Evolutionary conservation across 2,329 filamentous ascomycete species (phyloP).

Genomic region (Anisogramma anomala): DNA sequence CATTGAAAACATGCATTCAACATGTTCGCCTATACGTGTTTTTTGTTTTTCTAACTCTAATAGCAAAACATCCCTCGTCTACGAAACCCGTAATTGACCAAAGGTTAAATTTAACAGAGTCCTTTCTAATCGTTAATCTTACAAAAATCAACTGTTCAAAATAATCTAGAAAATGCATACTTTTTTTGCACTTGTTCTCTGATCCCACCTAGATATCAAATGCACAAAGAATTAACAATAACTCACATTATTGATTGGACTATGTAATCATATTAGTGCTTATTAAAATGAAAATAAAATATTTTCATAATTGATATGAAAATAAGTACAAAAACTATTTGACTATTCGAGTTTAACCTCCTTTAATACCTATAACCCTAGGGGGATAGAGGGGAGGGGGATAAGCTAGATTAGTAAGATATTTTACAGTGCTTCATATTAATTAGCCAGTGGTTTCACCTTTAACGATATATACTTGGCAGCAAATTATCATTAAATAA

Average conservation of each 20-base stretch:
- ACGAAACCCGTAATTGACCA: too few relatives aligned
- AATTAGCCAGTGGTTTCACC: slow-evolving; percentile 12
- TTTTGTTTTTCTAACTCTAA: too few relatives aligned
- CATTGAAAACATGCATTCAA: too few relatives aligned
- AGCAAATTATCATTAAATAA: slow-evolving; percentile 17
- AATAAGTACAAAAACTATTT: too few relatives aligned
- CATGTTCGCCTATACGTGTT: too few relatives aligned
- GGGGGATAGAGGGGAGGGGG: background rate
- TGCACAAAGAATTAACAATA: slow-evolving; percentile 13
- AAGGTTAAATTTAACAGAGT: too few relatives aligned
- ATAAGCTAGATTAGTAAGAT: slow-evolving; percentile 9
- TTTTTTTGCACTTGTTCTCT: too few relatives aligned
- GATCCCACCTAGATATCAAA: too few relatives aligned
- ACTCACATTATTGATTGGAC: slow-evolving; percentile 16
- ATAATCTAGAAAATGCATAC: too few relatives aligned
- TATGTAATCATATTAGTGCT: slow-evolving; percentile 16
- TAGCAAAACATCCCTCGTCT: too few relatives aligned
- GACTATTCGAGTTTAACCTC: slow-evolving; percentile 14
- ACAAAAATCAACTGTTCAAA: too few relatives aligned
- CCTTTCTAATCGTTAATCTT: too few relatives aligned
- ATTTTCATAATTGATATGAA: slow-evolving; percentile 16
- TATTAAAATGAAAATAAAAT: slow-evolving; percentile 6
- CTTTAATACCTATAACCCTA: slow-evolving; percentile 6
- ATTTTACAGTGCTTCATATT: slow-evolving; percentile 11
- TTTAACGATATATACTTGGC: slow-evolving; percentile 9